Evolutionary conservation across 306 rosid species (phyloP), one percentile per base, ranked within the genome.

Genomic region (Prinsepia uniflora): DNA sequence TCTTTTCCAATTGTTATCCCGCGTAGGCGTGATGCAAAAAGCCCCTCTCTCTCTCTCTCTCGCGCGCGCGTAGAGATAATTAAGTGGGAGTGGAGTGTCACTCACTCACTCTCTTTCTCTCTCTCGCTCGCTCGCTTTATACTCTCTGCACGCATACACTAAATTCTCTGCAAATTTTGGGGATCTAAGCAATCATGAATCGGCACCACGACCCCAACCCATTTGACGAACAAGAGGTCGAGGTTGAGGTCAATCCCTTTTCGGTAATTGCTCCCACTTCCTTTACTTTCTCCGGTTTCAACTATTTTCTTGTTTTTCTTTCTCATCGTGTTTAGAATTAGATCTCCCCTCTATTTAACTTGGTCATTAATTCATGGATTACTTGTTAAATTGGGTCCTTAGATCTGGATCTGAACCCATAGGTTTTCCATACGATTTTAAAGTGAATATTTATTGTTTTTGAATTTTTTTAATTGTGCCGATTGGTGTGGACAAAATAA

Each of bases 131-230:
- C 66, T 65, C 42, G 41, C 68, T 24, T 45, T 36, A 1, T 19
- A 65, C 62, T 66, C 57, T 0, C 36, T 34, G 49, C 54, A 74
- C 63, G 69, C 53, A 70, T 63, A 36, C 72, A 75, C 81, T 76
- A 70, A 41, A 64, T 70, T 72, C 50, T 82, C 76, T 75, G 76
- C 86, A 55, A 55, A 67, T 22, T 75, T 82, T 80, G 8, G 84
- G 90, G 91, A 83, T 83, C 90, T 80, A 74, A 30, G 36, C 36
- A 50, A 50, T 86, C 57, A 94, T 94, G 98, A 92, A 84, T 86
- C 95, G 91, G 74, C 84, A 83, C 81, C 87, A 81, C 76, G 97
- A 94, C 73, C 97, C 98, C 77, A 94, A 94, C 73, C 98, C 98
- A 0, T 94, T 94, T 43, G 98, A 94, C 0, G 96, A 94, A 78